Base-by-base conservation (phyloP, 2,329 filamentous ascomycete species). In the Calycina marina region DNA sequence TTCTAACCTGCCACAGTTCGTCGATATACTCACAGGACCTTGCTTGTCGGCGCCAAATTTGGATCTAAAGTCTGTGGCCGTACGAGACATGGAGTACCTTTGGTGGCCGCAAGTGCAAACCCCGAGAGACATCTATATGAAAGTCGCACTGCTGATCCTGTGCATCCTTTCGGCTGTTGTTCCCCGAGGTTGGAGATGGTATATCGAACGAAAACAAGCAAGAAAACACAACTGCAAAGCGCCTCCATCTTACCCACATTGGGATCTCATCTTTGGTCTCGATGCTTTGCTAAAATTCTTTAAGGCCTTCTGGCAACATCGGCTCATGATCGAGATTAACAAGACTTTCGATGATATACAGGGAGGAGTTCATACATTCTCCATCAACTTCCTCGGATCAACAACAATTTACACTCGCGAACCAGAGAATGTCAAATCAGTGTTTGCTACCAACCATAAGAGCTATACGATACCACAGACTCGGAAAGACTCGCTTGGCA, bases 351-450 rank as follows among this genome's bases (percentile, higher is more conserved):
- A 20, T 12, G 16, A 10, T 6, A 6, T 31, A 24, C n/a, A 16
- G 5, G 12, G 14, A 9, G 3, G 12, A 12, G 29, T 16, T 6
- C 6, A 31, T 18, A 31, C 29, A 6, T 31, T 22, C 14, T 12
- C 16, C 17, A 18, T 20, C 10, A 12, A 6, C 10, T 13, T 18
- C n/a, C 12, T 31, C 12, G 29, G 29, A 18, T n/a, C 6, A 11
- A 22, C 5, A 18, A 16, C 24, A 6, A 27, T 27, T 2, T 4
- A 28, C 1, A 35, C 35, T 1, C 51, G 51, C n/a, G 14, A 13
- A 2, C 37, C 34, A 9, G 37, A 39, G 14, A 35, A 22, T 25
- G 30, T 39, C 6, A 34, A 39, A 15, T 26, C 30, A 11, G 28
- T 39, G 13, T 32, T 33, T 8, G 26, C 29, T 6, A 30, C 33